Evolutionary conservation across 2,329 filamentous ascomycete genomes (phyloP).

Genomic region (Dothideomycetes sp.): DNA sequence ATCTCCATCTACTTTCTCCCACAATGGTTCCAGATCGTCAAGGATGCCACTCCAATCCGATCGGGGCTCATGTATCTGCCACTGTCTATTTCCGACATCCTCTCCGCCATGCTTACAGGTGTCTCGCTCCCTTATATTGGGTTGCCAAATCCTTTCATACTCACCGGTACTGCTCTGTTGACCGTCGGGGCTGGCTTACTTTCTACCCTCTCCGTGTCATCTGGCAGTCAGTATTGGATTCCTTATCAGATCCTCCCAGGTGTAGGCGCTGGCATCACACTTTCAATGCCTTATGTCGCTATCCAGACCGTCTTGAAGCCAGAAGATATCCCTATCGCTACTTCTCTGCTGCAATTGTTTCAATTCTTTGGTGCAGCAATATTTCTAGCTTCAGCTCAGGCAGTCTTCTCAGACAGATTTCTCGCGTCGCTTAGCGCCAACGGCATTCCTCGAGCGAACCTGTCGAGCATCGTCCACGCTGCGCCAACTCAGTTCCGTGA

Average conservation of each 20-base stretch:
- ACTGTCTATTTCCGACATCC: constrained; percentile 33
- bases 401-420: background rate
- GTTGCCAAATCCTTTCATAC: constrained; percentile 40
- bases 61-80: constrained; percentile 27
- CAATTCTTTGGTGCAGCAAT: constrained; percentile 3
- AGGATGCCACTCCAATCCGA: constrained; percentile 32
- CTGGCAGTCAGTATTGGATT: constrained; percentile 27
- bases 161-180: constrained; percentile 29
- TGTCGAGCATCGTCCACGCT: constrained; percentile 1
- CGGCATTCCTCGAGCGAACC: background rate
- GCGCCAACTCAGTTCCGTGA: background rate
- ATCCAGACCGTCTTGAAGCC: constrained; percentile 33
- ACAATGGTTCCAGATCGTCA: constrained; percentile 39
- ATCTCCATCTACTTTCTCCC: constrained; percentile 26
- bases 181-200: constrained; percentile 36
- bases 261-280: constrained; percentile 34
- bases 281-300: constrained; percentile 37
- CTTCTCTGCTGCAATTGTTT: constrained; percentile 1
- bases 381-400: background rate
- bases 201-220: constrained; percentile 29
- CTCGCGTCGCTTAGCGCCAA: background rate
- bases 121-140: constrained; percentile 29
- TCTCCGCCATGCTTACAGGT: constrained; percentile 32
- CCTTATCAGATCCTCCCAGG: constrained; percentile 26
- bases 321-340: constrained; percentile 31